Percentiles rank a stretch among this genome's conserved stretches.
These are phyloP conservation scores for Alternaria postmessia DNA, from an alignment of 2,329 filamentous ascomycete genomes.

Conservation along the genomic window DNA sequence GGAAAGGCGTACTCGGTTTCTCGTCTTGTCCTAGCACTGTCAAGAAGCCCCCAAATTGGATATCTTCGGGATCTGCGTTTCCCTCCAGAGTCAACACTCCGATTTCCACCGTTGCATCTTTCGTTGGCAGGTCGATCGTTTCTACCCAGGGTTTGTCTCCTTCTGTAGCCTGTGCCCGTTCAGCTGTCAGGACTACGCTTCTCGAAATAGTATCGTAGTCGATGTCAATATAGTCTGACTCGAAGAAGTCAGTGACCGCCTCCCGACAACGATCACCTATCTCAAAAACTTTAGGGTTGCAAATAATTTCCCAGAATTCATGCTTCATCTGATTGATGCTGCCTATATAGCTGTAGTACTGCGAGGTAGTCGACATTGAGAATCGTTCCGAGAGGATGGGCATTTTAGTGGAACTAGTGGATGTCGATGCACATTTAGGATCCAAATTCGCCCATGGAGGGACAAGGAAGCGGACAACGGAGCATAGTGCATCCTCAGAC, in stretches of 20 bases:
- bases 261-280: too few relatives aligned
- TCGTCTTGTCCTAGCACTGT: constrained; percentile 79
- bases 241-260: too few relatives aligned
- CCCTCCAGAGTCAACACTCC: constrained; percentile 76
- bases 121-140: too few relatives aligned
- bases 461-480: too few relatives aligned
- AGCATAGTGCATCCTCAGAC: constrained; percentile 58
- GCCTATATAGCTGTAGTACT: constrained; percentile 67
- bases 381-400: constrained; percentile 66
- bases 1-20: constrained; percentile 63
- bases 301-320: too few relatives aligned
- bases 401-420: constrained; percentile 69
- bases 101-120: constrained; percentile 73
- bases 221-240: constrained; percentile 58
- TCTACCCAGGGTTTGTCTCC: too few relatives aligned
- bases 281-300: too few relatives aligned
- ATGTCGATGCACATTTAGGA: constrained; percentile 38
- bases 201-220: constrained; percentile 77
- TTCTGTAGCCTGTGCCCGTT: constrained; percentile 59
- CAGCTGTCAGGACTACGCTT: constrained; percentile 69
- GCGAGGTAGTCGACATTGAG: constrained; percentile 68
- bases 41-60: constrained; percentile 80
- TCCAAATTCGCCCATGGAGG: too few relatives aligned
- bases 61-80: constrained; percentile 72
- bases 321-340: too few relatives aligned